These are phyloP conservation scores for Neospermospora avenae DNA, from an alignment of 2,329 filamentous ascomycete genomes.

Conservation along the genomic window DNA sequence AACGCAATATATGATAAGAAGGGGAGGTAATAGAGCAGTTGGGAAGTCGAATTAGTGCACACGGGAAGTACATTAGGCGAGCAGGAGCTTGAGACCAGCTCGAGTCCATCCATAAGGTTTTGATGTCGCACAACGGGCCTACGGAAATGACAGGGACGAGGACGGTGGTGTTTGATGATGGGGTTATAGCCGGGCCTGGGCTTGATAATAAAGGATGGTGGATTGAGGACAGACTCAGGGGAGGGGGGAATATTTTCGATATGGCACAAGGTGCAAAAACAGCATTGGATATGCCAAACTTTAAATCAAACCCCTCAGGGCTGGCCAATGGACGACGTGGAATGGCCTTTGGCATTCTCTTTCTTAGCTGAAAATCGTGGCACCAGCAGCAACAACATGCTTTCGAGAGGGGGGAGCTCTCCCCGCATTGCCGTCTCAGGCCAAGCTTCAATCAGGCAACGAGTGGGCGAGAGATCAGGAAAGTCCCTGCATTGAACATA, in stretches of 20 bases:
- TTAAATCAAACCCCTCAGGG: background rate
- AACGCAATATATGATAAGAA: background rate
- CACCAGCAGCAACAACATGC: background rate
- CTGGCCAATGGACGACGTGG: background rate
- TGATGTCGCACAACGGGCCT: constrained; percentile 13
- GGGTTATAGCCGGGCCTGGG: background rate
- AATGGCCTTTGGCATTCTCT: background rate
- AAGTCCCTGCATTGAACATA: background rate
- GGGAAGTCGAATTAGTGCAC: too few species aligned
- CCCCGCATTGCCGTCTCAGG: constrained; percentile 16
- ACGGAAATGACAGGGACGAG: constrained; percentile 11
- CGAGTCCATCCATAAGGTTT: background rate
- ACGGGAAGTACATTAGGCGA: background rate
- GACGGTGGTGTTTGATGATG: constrained; percentile 1
- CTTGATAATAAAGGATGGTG: background rate
- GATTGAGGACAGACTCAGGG: too few species aligned
- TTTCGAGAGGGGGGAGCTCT: background rate
- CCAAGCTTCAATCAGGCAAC: background rate
- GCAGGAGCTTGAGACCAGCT: background rate
- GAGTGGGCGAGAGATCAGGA: constrained; percentile 1
- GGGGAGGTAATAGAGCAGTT: background rate
- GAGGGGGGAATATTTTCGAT: background rate
- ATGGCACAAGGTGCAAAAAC: background rate
- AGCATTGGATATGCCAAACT: background rate
- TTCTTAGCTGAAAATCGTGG: background rate